A percentile compares a stretch with the other conserved stretches of the same genome.
Conservation (phyloP, 1,284 basidiomycete genomes). For the Lentinus polychrous region DNA sequence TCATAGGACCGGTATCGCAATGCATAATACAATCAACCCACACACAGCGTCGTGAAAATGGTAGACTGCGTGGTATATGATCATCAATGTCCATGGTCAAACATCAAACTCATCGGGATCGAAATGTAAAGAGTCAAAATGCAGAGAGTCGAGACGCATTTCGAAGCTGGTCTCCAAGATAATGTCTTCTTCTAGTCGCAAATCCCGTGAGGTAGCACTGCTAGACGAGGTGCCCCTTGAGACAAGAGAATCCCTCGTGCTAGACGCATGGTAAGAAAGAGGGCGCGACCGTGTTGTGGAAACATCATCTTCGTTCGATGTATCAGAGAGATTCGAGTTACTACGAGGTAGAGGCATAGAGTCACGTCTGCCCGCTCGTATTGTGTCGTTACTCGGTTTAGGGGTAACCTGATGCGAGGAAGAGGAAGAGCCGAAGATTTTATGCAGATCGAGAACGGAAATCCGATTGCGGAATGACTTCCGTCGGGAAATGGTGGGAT, state of each 20-base stretch:
- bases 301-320: constrained; percentile 2
- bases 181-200: constrained; percentile 3
- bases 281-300: constrained; percentile 6
- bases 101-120: constrained; percentile 37
- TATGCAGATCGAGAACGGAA: constrained; percentile 25
- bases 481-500: constrained; percentile 18
- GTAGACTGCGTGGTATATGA: background rate
- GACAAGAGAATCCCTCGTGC: constrained; percentile 1
- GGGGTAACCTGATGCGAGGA: constrained; percentile 8
- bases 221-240: background rate
- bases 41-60: background rate
- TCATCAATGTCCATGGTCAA: background rate
- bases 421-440: constrained; percentile 19
- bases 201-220: background rate
- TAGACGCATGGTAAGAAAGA: constrained; percentile 9
- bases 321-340: constrained; percentile 1
- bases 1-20: too few relatives aligned
- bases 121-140: constrained; percentile 61
- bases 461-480: constrained; percentile 25
- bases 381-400: constrained; percentile 2
- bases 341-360: constrained; percentile 7
- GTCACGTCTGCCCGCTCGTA: constrained; percentile 3
- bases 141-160: constrained; percentile 60
- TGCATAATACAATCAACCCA: background rate
- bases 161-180: constrained; percentile 40